Evolutionary conservation across 768 basidiomycete species (phyloP), one percentile per base, ranked within the genome.

Genomic region (Mycena belliarum): DNA sequence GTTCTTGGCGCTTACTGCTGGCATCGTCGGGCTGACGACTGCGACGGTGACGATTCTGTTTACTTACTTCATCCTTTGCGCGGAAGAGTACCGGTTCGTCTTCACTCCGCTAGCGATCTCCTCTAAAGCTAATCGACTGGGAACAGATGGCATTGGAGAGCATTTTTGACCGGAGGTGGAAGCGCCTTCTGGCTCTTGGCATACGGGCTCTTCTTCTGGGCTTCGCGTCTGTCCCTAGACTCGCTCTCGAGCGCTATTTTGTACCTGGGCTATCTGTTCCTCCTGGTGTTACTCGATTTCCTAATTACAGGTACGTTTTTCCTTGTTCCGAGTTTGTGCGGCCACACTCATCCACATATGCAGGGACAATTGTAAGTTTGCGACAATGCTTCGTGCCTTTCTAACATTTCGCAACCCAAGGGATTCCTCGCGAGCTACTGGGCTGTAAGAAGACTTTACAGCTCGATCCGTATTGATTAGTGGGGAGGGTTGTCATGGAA

Each of bases 91-190:
- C 70, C 79, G 92, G 89, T 91, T 52, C 55, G 80, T 69, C n/a
- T n/a, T n/a, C n/a, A 15, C 40, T 47, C 29, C 35, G 4, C 32
- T n/a, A 46, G 50, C 16, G 11, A 15, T 57, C 18, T 61, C 33
- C 66, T 44, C 21, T 48, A 50, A 26, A 41, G 23, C 35, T 49
- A 28, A 49, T 4, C n/a, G 25, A 8, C 3, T 49, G 28, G 32
- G 28, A 1, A n/a, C 58, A 91, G 93, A 57, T 98, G 95, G 95
- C 95, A 98, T 57, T 98, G 96, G 96, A 85, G 93, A 43, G 83
- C 93, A 6, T 97, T 98, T 80, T 66, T 95, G 60, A 89, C 86
- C 28, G 96, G 96, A 33, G 96, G 94, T 10, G 93, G 95, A 23
- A 92, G 89, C 59, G 89, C 94, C 4, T 84, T 95, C 71, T 98